Evolutionary conservation across 1,139 yeast genomes (phyloP).

Genomic region (Yamadazyma siamensis): DNA sequence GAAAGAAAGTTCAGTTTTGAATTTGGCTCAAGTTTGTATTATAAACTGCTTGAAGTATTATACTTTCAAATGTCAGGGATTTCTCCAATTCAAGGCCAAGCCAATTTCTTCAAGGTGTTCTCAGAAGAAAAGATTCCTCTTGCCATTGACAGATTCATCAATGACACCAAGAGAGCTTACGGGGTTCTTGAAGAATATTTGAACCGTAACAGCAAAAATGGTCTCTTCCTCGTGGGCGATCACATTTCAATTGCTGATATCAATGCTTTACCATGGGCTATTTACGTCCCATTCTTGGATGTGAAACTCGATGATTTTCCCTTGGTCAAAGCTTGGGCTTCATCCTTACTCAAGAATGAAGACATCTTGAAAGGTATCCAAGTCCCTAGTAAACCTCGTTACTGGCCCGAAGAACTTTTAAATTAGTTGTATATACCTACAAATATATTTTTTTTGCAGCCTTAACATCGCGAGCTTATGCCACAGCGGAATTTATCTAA

Average conservation of each 20-base stretch:
- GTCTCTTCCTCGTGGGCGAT: slow-evolving; percentile 55
- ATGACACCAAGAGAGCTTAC: slow-evolving; percentile 51
- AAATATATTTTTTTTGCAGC: no score
- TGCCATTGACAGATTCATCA: slow-evolving; percentile 48
- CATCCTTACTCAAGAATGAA: slow-evolving; percentile 31
- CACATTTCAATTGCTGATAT: slow-evolving; percentile 55
- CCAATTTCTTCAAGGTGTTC: slow-evolving; percentile 39
- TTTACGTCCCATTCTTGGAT: slow-evolving; percentile 15
- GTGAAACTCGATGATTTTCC: slow-evolving; percentile 45
- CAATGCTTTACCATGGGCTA: slow-evolving; percentile 38
- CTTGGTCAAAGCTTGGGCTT: slow-evolving; percentile 40
- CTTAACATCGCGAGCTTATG: no score
- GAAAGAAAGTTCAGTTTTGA: slow-evolving; percentile 48
- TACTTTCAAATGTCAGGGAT: slow-evolving; percentile 57
- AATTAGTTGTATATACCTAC: no score
- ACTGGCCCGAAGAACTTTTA: slow-evolving; percentile 6
- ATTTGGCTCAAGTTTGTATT: slow-evolving; percentile 43
- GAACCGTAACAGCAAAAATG: slow-evolving; percentile 27
- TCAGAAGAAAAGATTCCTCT: slow-evolving; percentile 50
- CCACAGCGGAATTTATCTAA: no score
- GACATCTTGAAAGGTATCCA: slow-evolving; percentile 33
- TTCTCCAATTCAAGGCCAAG: slow-evolving; percentile 64
- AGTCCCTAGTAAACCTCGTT: slow-evolving; percentile 5
- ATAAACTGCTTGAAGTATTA: slow-evolving; percentile 48
- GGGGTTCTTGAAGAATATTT: slow-evolving; percentile 52